Conservation (phyloP, 1,284 basidiomycete species). For the Cronartium ribicola region DNA sequence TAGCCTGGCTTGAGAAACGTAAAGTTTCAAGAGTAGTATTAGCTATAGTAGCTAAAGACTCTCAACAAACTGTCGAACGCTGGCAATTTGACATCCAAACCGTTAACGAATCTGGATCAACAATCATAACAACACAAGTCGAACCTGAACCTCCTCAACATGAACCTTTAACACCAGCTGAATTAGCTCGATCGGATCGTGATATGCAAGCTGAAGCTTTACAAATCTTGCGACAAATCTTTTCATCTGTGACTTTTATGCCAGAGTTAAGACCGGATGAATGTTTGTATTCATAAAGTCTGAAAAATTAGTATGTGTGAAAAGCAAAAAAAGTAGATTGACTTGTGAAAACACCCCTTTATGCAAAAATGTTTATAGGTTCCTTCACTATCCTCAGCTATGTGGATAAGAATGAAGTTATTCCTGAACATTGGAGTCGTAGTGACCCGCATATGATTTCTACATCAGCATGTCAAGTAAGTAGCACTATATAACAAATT, state of each 20-base stretch:
- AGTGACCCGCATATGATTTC: slow-evolving; percentile 38
- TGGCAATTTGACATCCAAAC: slow-evolving; percentile 98
- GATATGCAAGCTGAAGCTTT: slow-evolving; percentile 41
- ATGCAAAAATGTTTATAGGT: no score
- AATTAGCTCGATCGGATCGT: slow-evolving; percentile 33
- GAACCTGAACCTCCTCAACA: not conserved
- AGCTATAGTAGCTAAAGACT: slow-evolving; percentile 94
- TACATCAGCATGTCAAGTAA: slow-evolving; percentile 33
- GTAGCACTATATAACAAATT: not conserved
- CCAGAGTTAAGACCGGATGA: slow-evolving; percentile 21
- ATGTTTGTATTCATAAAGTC: slow-evolving; percentile 17
- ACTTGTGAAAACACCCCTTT: no score
- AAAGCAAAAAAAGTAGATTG: not conserved
- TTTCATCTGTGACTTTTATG: slow-evolving; percentile 39
- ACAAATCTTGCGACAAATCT: slow-evolving; percentile 40
- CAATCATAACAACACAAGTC: not conserved
- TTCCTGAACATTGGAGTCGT: slow-evolving; percentile 25
- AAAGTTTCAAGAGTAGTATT: slow-evolving; percentile 62
- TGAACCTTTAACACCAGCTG: not conserved
- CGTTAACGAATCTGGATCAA: not conserved
- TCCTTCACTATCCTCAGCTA: slow-evolving; percentile 33
- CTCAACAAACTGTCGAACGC: slow-evolving; percentile 81
- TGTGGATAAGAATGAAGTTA: slow-evolving; percentile 23
- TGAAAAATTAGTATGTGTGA: not conserved
- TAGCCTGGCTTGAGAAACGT: slow-evolving; percentile 34